These are phyloP conservation scores for Ramichloridium luteum DNA, from an alignment of 2,329 filamentous ascomycete species.

Conservation along the genomic window DNA sequence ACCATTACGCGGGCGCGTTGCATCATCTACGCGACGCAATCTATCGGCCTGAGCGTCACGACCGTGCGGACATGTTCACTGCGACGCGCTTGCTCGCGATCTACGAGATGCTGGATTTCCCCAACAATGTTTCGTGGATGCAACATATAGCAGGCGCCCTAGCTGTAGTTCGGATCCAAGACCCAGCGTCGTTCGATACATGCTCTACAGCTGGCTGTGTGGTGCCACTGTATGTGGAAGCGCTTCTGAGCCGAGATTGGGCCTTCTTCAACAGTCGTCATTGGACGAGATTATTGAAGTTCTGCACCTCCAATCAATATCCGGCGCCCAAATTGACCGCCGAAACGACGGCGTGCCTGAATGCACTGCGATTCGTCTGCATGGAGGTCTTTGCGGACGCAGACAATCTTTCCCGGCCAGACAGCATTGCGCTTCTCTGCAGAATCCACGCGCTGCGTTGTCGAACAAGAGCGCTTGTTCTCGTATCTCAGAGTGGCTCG, in stretches of 20 bases:
- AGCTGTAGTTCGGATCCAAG: conserved; percentile 8
- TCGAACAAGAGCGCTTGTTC: conserved; percentile 5
- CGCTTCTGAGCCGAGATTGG: conserved; percentile 7
- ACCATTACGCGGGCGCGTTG: conserved; percentile 7
- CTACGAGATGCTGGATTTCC: conserved; percentile 10
- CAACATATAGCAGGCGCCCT: conserved; percentile 9
- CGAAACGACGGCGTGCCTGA: conserved; percentile 7
- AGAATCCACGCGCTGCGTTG: conserved; percentile 7
- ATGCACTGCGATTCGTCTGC: conserved; percentile 5
- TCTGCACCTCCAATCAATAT: conserved; percentile 5
- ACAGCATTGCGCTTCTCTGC: conserved; percentile 4
- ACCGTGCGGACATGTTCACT: conserved; percentile 8
- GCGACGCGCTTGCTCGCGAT: conserved; percentile 8
- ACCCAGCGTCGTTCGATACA: neutral
- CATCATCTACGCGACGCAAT: conserved; percentile 7
- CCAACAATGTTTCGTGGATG: conserved; percentile 4
- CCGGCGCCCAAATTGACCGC: conserved; percentile 3
- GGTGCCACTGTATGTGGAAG: conserved; percentile 10
- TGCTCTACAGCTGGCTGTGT: conserved; percentile 7
- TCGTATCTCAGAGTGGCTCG: conserved; percentile 4
- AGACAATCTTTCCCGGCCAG: conserved; percentile 2
- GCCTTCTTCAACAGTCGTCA: conserved; percentile 7
- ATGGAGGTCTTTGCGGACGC: conserved; percentile 4
- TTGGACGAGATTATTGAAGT: conserved; percentile 8
- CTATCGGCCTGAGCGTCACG: conserved; percentile 5